Evolutionary conservation across 2,329 filamentous ascomycete genomes (phyloP).

Genomic region (Colletotrichum zoysiae): DNA sequence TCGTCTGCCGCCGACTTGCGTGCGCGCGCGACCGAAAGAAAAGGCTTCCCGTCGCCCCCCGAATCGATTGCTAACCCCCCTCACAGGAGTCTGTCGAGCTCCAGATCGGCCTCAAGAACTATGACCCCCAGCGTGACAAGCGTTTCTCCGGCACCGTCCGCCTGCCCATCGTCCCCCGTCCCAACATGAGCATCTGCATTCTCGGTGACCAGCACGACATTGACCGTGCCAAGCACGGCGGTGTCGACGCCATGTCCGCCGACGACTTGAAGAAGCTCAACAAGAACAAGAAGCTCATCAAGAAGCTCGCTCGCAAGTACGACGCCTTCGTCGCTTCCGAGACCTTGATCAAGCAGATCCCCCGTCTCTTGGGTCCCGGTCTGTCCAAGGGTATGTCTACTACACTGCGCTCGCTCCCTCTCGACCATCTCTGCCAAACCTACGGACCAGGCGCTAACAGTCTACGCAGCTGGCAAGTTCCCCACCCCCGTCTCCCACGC

Average conservation of each 20-base stretch:
- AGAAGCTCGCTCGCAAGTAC: conserved; percentile 99
- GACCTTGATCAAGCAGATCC: conserved; percentile 98
- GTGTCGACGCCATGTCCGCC: conserved; percentile 96
- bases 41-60: not conserved
- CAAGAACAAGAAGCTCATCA: conserved; percentile 99
- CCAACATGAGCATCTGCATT: conserved; percentile 88
- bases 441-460: conserved; percentile 46
- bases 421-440: not conserved
- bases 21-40: not conserved
- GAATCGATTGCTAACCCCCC: conserved; percentile 6
- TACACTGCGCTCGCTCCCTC: not conserved
- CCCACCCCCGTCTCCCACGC: conserved; percentile 96
- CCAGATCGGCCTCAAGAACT: conserved; percentile 97
- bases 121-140: conserved; percentile 99
- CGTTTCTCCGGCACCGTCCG: conserved; percentile 99
- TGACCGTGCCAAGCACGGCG: conserved; percentile 99
- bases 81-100: conserved; percentile 81
- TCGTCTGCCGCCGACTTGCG: not conserved
- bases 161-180: conserved; percentile 91
- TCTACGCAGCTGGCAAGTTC: conserved; percentile 91
- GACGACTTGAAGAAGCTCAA: conserved; percentile 99
- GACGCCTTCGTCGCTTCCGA: conserved; percentile 99
- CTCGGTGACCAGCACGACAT: conserved; percentile 92
- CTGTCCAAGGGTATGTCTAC: conserved; percentile 86
- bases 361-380: conserved; percentile 98